Percentiles rank a stretch among this genome's conserved stretches.
Conservation (phyloP, 73 alveolate genomes). For the Breviolum minutum region DNA sequence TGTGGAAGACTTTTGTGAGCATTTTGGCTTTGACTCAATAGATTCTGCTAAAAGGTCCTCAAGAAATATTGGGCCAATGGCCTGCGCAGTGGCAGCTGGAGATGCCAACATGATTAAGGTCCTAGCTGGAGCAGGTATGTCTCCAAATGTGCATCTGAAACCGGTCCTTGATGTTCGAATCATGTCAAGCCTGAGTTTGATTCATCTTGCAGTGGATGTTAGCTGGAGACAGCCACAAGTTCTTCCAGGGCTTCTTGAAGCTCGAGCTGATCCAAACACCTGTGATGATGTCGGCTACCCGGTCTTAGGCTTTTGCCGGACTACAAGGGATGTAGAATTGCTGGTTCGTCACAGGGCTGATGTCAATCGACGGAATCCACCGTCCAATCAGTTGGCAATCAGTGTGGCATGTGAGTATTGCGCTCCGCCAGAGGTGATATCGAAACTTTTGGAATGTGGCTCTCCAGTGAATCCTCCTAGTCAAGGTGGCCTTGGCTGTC, state of each 20-base stretch:
- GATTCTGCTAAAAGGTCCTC: neutral
- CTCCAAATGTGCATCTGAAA: slow-evolving; percentile 26
- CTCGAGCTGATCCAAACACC: slow-evolving; percentile 3
- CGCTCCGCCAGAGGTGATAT: neutral
- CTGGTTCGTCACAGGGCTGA: slow-evolving; percentile 18
- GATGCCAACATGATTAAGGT: neutral
- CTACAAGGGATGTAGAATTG: slow-evolving; percentile 25
- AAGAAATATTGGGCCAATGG: slow-evolving; percentile 35
- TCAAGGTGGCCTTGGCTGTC: neutral
- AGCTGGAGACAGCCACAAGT: slow-evolving; percentile 30
- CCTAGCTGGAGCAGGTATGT: neutral
- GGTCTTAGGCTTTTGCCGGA: slow-evolving; percentile 35
- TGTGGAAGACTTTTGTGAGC: neutral
- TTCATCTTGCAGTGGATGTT: slow-evolving; percentile 33
- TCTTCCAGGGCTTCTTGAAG: neutral
- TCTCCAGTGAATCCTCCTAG: slow-evolving; percentile 2
- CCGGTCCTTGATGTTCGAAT: slow-evolving; percentile 41
- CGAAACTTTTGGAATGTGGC: slow-evolving; percentile 23
- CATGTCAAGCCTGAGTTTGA: slow-evolving; percentile 24
- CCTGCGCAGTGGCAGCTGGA: slow-evolving; percentile 47
- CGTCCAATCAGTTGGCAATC: slow-evolving; percentile 29
- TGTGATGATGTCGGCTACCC: slow-evolving; percentile 21
- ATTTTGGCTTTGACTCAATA: slow-evolving; percentile 1
- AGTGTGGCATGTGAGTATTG: slow-evolving; percentile 42
- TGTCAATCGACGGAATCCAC: slow-evolving; percentile 18